Evolutionary conservation across 371 early-diverging fungal species (phyloP).

Genomic region (Haplosporangium sp.): DNA sequence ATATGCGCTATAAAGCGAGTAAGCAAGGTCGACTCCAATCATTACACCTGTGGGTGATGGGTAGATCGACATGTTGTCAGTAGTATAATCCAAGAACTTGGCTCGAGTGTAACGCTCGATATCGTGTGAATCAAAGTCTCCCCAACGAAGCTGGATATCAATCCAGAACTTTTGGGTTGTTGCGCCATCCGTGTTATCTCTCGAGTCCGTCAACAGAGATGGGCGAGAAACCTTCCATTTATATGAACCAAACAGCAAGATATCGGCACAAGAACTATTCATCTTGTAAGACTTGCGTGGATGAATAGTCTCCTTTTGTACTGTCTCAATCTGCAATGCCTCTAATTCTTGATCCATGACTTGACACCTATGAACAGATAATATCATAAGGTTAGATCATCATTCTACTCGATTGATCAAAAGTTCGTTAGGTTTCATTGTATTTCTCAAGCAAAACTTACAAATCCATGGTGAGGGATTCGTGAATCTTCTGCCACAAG

Average conservation of each 20-base stretch:
- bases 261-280: constrained; percentile 94
- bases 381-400: constrained; percentile 12
- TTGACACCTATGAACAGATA: constrained; percentile 69
- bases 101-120: constrained; percentile 98
- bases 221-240: constrained; percentile 98
- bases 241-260: constrained; percentile 95
- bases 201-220: constrained; percentile 89
- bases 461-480: constrained; percentile 91
- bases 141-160: constrained; percentile 99
- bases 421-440: background rate
- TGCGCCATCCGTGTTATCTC: constrained; percentile 95
- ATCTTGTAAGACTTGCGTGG: constrained; percentile 99
- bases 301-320: constrained; percentile 98
- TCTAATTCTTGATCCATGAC: constrained; percentile 98
- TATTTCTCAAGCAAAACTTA: constrained; percentile 32
- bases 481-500: constrained; percentile 99
- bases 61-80: constrained; percentile 98
- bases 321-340: constrained; percentile 97
- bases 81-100: constrained; percentile 98
- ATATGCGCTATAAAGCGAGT: constrained; percentile 92
- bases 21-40: constrained; percentile 97
- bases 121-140: constrained; percentile 99
- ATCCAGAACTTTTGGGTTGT: constrained; percentile 98
- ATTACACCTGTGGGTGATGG: constrained; percentile 97
- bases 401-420: background rate